Evolutionary conservation across 805 yeast species (phyloP), one percentile per base, ranked within the genome.

Genomic region (Saturnispora sekii): DNA sequence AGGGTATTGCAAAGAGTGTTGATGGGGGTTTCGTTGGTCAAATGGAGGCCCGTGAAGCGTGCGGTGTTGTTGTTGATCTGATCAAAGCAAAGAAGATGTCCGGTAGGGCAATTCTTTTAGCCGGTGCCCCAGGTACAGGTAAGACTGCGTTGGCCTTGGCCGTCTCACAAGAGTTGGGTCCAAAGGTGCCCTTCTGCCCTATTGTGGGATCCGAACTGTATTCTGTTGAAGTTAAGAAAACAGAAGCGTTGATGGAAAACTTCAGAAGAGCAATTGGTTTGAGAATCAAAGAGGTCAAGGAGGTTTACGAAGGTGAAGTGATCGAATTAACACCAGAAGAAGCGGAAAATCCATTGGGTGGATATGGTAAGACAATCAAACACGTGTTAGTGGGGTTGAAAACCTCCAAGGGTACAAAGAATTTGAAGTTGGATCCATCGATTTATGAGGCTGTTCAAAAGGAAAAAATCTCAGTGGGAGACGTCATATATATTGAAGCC

Each of bases 121-220:
- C 98, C 0, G 99, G 99, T 35, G 97, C 97, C 10, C 98, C 98
- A 28, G 86, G 96, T 11, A 93, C 98, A 0, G 99, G 99, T 65
- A 93, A 93, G 64, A 93, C 99, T 3, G 99, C 99, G 33, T 77
- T 93, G 56, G 98, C 99, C 11, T 84, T 88, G 83, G 98, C 97
- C 14, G 71, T 84, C 35, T 74, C 88, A 2, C 89, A 83, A 60
- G 79, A 77, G 43, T 68, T 84, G 53, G 81, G 81, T 9, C 57
- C 68, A 11, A 87, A 81, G 51, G 97, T 93, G 48, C 98, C 98
- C 34, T 93, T 93, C 64, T 90, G 97, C 35, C 87, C 95, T 9
- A 74, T 93, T 62, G 90, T 95, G 9, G 98, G 96, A 3, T 82
- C 95, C 30, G 99, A 93, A 67, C 77, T 93, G 49, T 93, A 79